Conservation (phyloP, 768 basidiomycete genomes). For the Rhodosporidiobolus odoratus region DNA sequence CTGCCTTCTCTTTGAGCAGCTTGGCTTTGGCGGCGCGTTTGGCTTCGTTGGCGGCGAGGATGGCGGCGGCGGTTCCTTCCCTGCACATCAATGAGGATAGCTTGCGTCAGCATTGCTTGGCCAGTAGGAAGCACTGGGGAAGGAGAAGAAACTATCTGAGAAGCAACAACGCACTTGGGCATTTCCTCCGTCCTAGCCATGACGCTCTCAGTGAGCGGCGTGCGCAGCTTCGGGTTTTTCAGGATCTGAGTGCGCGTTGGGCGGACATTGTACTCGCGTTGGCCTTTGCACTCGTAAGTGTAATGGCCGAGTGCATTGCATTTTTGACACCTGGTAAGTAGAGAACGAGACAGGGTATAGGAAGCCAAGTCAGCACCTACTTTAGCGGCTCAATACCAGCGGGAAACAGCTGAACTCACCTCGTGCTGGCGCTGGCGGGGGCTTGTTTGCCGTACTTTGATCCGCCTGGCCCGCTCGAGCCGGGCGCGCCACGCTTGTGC, state of each 20-base stretch:
- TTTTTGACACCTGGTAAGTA: conserved; percentile 28
- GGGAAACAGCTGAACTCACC: background rate
- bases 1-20: background rate
- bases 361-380: no score
- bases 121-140: background rate
- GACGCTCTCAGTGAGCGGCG: conserved; percentile 10
- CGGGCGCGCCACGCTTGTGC: background rate
- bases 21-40: conserved; percentile 24
- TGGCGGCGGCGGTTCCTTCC: conserved; percentile 34
- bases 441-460: background rate
- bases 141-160: background rate
- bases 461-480: background rate
- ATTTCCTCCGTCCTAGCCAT: conserved; percentile 12
- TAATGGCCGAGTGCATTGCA: conserved; percentile 29
- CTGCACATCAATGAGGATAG: background rate
- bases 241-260: conserved; percentile 36
- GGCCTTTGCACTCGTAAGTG: conserved; percentile 26
- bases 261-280: conserved; percentile 21
- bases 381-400: no score
- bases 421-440: conserved; percentile 11
- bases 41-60: conserved; percentile 36
- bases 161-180: conserved; percentile 19
- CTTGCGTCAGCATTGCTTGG: background rate
- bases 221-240: conserved; percentile 33
- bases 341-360: background rate